Conservation (phyloP, 768 basidiomycete species). For the Daedaleopsis nitida region DNA sequence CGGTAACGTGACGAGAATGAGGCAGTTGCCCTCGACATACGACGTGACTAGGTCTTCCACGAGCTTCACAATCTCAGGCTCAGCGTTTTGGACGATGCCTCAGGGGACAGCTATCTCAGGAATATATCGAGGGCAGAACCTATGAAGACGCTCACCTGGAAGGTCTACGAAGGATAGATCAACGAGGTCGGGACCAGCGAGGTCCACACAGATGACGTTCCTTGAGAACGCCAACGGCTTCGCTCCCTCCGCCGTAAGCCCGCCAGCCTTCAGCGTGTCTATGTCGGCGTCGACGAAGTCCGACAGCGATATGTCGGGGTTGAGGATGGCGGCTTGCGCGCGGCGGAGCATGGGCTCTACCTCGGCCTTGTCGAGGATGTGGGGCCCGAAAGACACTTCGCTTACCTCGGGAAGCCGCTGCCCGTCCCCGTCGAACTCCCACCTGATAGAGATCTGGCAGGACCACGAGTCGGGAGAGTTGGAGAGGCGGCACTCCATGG, state of each 20-base stretch:
- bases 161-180: slow-evolving; percentile 38
- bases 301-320: slow-evolving; percentile 32
- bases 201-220: slow-evolving; percentile 32
- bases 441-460: slow-evolving; percentile 45
- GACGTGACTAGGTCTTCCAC: slow-evolving; percentile 57
- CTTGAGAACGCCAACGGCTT: slow-evolving; percentile 29
- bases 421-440: slow-evolving; percentile 42
- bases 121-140: no score
- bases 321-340: no score
- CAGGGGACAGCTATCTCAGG: slow-evolving; percentile 9
- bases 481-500: slow-evolving; percentile 39
- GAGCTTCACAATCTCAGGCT: slow-evolving; percentile 39
- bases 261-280: background rate
- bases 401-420: slow-evolving; percentile 17
- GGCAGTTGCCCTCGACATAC: slow-evolving; percentile 64
- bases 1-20: slow-evolving; percentile 52
- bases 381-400: slow-evolving; percentile 43
- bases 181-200: slow-evolving; percentile 31
- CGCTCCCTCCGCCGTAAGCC: background rate
- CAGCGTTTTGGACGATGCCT: slow-evolving; percentile 14
- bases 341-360: slow-evolving; percentile 60
- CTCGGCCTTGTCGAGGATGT: slow-evolving; percentile 40
- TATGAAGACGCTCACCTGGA: no score
- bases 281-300: background rate
- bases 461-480: slow-evolving; percentile 23